Conservation (phyloP, 208 protist species). For the Herpetomonas samuelpessoai region DNA sequence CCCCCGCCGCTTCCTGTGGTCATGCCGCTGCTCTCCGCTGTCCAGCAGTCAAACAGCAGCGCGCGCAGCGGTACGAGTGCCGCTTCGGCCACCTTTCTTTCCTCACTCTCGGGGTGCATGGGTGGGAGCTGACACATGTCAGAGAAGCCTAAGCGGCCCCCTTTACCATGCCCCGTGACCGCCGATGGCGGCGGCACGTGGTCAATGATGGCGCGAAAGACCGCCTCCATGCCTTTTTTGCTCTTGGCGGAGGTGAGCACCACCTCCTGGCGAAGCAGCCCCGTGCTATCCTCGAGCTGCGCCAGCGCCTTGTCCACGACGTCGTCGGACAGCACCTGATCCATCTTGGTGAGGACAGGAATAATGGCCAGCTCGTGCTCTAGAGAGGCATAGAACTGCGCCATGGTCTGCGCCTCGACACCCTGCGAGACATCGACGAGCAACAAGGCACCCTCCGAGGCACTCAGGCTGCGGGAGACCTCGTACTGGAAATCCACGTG, state of each 20-base stretch:
- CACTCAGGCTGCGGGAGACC: constrained; percentile 98
- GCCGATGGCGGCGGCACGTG: constrained; percentile 82
- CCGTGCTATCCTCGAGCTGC: constrained; percentile 89
- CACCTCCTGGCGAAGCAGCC: constrained; percentile 80
- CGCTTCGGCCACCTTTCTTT: constrained; percentile 42
- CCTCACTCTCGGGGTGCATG: constrained; percentile 54
- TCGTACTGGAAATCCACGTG: constrained; percentile 99
- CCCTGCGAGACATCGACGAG: constrained; percentile 99
- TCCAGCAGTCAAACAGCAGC: constrained; percentile 97
- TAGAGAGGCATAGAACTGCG: constrained; percentile 95
- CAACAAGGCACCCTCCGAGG: constrained; percentile 99
- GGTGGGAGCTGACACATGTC: constrained; percentile 73
- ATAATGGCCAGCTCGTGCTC: constrained; percentile 86
- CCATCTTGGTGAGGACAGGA: constrained; percentile 90
- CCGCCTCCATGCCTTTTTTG: constrained; percentile 78
- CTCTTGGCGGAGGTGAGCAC: constrained; percentile 92
- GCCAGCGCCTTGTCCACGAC: constrained; percentile 63
- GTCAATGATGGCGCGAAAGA: constrained; percentile 92
- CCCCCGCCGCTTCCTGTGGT: constrained; percentile 27
- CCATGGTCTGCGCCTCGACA: constrained; percentile 99
- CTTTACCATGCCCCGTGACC: no score
- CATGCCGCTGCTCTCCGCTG: constrained; percentile 89
- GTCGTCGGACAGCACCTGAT: constrained; percentile 68
- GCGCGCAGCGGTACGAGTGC: constrained; percentile 85
- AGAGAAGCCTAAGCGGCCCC: constrained; percentile 46